phyloP scores from a whole-genome alignment of 345 rosid genomes.

The Sisymbrium altissimum region DNA sequence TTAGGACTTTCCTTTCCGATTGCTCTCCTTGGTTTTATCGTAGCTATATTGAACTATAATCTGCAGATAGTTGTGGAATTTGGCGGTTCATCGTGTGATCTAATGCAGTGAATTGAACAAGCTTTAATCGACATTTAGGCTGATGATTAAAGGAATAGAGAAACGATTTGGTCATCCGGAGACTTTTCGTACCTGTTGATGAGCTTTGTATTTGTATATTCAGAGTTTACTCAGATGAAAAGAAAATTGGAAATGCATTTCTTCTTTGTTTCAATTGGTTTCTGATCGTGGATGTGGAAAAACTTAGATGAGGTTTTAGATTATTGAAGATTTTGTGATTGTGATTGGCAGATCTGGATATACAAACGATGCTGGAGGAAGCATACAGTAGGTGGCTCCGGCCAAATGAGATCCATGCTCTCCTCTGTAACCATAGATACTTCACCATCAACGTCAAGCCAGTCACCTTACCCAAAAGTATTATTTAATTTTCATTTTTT shows the following conservation, averaged over 20 bases:
- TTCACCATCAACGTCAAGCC: slow-evolving; percentile 84
- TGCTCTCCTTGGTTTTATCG: not conserved
- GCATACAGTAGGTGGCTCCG: slow-evolving; percentile 89
- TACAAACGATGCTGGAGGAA: slow-evolving; percentile 56
- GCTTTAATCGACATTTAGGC: not conserved
- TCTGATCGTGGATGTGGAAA: not conserved
- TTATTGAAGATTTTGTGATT: slow-evolving; percentile 10
- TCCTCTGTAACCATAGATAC: slow-evolving; percentile 67
- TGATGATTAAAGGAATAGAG: not conserved
- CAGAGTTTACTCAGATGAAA: not conserved
- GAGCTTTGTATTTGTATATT: not conserved
- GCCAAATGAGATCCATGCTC: slow-evolving; percentile 94
- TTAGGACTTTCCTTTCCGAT: not conserved
- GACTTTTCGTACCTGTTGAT: not conserved
- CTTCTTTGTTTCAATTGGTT: not conserved
- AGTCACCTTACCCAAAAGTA: slow-evolving; percentile 73
- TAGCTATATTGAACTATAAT: slow-evolving; percentile 1
- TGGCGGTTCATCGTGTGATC: not conserved
- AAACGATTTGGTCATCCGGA: not conserved
- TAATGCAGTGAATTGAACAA: not conserved
- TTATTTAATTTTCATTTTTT: slow-evolving; percentile 30
- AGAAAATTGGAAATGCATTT: not conserved
- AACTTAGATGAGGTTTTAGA: not conserved
- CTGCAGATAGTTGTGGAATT: not conserved
- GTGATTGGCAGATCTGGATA: slow-evolving; percentile 66